phyloP scores from a whole-genome alignment of 768 basidiomycete genomes.

The Boletellus ananiceps region DNA sequence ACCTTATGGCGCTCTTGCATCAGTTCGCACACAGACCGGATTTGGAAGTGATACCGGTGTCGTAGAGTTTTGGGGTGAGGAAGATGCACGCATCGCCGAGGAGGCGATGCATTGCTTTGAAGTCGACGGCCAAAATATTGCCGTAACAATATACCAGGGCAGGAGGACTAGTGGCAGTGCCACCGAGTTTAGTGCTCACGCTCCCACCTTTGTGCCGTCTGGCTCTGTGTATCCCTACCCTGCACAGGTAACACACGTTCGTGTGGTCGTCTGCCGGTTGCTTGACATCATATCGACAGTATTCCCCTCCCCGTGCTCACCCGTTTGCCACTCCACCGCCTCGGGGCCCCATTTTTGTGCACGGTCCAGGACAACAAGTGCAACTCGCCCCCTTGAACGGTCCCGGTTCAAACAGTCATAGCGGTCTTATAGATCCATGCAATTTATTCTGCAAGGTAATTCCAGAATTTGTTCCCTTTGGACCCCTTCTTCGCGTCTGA shows the following conservation, averaged over 20 bases:
- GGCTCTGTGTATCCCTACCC: conserved; percentile 62
- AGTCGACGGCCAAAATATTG: conserved; percentile 78
- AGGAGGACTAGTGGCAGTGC: conserved; percentile 50
- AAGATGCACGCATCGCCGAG: conserved; percentile 75
- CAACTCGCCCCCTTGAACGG: conserved; percentile 72
- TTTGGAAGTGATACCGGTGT: conserved; percentile 76
- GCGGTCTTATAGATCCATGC: conserved; percentile 86
- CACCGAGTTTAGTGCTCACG: conserved; percentile 67
- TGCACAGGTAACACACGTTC: conserved; percentile 42
- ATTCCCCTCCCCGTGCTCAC: conserved; percentile 63
- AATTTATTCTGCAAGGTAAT: conserved; percentile 83
- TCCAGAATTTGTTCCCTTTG: conserved; percentile 6
- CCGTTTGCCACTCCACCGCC: conserved; percentile 42
- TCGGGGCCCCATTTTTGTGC: conserved; percentile 53
- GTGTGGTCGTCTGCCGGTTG: conserved; percentile 1
- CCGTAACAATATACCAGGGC: conserved; percentile 73
- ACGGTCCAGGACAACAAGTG: conserved; percentile 88
- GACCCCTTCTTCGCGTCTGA: conserved; percentile 4
- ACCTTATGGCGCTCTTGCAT: conserved; percentile 78
- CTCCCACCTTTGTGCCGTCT: conserved; percentile 72
- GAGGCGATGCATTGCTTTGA: conserved; percentile 82
- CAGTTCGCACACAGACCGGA: conserved; percentile 66
- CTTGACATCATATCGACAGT: conserved; percentile 33
- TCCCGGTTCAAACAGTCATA: conserved; percentile 78
- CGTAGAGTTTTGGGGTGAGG: conserved; percentile 85